Percentiles rank a stretch among this genome's conserved stretches.
phyloP scores from a whole-genome alignment of 257 asterid species.

The Mitragyna speciosa region DNA sequence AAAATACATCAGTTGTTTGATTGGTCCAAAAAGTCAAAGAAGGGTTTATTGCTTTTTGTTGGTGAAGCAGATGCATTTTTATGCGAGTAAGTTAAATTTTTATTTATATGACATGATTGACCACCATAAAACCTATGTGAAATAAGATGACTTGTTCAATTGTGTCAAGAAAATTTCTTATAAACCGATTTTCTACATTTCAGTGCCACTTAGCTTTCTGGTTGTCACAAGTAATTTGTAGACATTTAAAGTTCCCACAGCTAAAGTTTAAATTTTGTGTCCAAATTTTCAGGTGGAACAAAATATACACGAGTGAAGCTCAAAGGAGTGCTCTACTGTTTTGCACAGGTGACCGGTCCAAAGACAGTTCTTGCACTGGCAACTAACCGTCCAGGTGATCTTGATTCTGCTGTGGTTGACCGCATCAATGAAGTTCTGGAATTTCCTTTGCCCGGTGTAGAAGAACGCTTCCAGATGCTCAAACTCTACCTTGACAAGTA shows the following conservation, averaged over 20 bases:
- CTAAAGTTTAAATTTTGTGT: neutral
- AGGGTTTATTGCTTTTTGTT: conserved; percentile 85
- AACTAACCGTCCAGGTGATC: conserved; percentile 94
- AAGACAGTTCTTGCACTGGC: conserved; percentile 94
- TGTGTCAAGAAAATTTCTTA: neutral
- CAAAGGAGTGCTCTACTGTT: conserved; percentile 95
- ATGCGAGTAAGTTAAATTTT: conserved; percentile 77
- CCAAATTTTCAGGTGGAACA: conserved; percentile 64
- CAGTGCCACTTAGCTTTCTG: neutral
- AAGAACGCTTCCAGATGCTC: conserved; percentile 76
- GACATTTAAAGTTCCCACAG: neutral
- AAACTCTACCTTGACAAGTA: conserved; percentile 78
- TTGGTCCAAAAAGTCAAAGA: conserved; percentile 90
- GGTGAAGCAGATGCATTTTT: conserved; percentile 99
- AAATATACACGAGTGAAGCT: conserved; percentile 98
- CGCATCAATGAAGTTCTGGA: conserved; percentile 95
- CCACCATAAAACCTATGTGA: neutral
- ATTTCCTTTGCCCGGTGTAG: conserved; percentile 91
- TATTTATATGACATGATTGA: neutral
- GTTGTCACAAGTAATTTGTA: neutral
- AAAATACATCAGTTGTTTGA: conserved; percentile 95
- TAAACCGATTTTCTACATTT: neutral
- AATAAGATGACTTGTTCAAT: neutral
- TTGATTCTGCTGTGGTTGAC: conserved; percentile 90
- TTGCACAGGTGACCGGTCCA: conserved; percentile 95